phyloP scores from a whole-genome alignment of 2,329 filamentous ascomycete genomes.

The Microsporum ferrugineum region DNA sequence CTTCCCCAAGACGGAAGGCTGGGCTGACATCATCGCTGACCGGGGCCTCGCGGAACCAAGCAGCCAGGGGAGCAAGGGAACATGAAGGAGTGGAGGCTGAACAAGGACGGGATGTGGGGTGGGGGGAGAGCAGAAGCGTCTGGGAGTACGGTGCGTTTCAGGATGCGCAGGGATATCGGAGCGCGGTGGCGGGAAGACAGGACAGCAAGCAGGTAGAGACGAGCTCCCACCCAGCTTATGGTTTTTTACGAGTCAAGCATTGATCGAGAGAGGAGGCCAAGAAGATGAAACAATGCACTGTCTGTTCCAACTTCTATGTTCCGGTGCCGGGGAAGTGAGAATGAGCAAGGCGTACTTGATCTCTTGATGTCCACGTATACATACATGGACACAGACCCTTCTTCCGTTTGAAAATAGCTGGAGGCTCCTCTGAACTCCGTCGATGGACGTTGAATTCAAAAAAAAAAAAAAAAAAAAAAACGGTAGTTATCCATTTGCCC shows the following conservation, averaged over 20 bases:
- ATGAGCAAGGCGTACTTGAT: neutral
- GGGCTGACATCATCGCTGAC: neutral
- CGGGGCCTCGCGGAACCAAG: neutral
- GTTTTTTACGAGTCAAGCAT: neutral
- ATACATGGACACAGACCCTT: neutral
- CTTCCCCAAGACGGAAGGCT: neutral
- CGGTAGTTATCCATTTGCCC: neutral
- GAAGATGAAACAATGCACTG: neutral
- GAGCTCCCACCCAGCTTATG: neutral
- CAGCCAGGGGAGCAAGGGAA: neutral
- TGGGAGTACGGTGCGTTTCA: conserved; percentile 3
- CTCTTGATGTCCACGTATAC: neutral
- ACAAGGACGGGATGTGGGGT: conserved; percentile 3
- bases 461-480: neutral
- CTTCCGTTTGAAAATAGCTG: neutral
- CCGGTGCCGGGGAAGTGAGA: too few species aligned
- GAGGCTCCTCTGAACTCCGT: neutral
- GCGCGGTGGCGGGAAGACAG: neutral
- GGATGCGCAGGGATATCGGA: conserved; percentile 3
- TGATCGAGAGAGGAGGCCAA: neutral
- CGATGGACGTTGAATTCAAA: neutral
- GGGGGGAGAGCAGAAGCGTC: neutral
- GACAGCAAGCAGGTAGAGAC: neutral
- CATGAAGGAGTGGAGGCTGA: conserved; percentile 4
- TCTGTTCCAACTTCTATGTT: neutral